These are phyloP conservation scores for Gaertneriomyces semiglobifer DNA, from an alignment of 192 early-diverging fungal genomes.

Conservation along the genomic window DNA sequence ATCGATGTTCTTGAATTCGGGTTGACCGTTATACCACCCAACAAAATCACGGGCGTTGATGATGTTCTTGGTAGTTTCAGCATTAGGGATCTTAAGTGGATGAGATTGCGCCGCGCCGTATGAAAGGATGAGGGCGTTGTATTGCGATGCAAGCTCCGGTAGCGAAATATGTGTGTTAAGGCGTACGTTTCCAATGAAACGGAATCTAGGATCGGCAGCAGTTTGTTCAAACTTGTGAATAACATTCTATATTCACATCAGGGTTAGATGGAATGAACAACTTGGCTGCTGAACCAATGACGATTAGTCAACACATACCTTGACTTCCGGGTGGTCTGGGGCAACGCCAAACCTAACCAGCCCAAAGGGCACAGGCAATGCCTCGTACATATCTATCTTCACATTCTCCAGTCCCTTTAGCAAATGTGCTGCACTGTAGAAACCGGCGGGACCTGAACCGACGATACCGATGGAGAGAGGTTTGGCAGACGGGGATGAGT, in stretches of 20 bases:
- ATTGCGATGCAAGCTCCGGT: conserved; percentile 55
- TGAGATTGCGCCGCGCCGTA: conserved; percentile 81
- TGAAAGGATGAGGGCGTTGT: conserved; percentile 77
- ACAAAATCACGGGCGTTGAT: conserved; percentile 83
- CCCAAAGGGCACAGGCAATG: conserved; percentile 81
- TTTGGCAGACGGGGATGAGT: too few relatives aligned
- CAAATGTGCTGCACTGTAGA: conserved; percentile 82
- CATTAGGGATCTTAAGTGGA: conserved; percentile 63
- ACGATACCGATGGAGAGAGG: background rate
- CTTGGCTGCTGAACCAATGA: too few relatives aligned
- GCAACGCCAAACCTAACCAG: conserved; percentile 93
- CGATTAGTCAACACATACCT: conserved; percentile 43
- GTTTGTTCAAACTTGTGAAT: conserved; percentile 80
- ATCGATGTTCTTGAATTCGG: conserved; percentile 57
- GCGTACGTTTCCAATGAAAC: conserved; percentile 77
- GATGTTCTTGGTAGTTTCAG: conserved; percentile 58
- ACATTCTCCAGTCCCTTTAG: conserved; percentile 56
- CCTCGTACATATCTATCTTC: conserved; percentile 80
- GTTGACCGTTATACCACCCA: conserved; percentile 92
- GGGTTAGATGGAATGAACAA: conserved; percentile 9
- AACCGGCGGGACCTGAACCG: conserved; percentile 60
- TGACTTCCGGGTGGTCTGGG: conserved; percentile 96
- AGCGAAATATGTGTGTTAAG: conserved; percentile 55
- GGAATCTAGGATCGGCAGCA: conserved; percentile 61
- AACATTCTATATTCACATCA: conserved; percentile 60